Evolutionary conservation across 2,329 filamentous ascomycete genomes (phyloP).

Genomic region (Aaosphaeria arxii): DNA sequence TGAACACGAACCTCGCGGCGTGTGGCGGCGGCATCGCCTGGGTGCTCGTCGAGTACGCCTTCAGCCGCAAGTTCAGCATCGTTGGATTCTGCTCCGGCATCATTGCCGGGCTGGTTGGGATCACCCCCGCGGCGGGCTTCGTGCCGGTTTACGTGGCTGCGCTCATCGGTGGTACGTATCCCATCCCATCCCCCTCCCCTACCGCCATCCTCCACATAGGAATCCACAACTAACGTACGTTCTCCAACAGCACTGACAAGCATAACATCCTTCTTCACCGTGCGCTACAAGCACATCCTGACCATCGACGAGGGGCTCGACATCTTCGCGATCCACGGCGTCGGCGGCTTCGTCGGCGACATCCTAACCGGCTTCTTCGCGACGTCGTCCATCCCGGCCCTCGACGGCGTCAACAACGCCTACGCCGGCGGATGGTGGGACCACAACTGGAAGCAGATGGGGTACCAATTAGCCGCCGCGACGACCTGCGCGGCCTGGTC

Average conservation of each 20-base stretch:
- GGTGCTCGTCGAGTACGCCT: constrained; percentile 52
- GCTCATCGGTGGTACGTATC: constrained; percentile 42
- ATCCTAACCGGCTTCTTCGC: constrained; percentile 59
- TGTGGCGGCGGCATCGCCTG: constrained; percentile 54
- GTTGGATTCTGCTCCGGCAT: constrained; percentile 54
- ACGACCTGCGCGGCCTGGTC: constrained; percentile 55
- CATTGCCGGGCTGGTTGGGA: constrained; percentile 57
- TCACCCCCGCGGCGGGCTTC: constrained; percentile 58
- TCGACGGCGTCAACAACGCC: constrained; percentile 50
- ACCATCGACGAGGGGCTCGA: constrained; percentile 58
- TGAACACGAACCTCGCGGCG: constrained; percentile 59
- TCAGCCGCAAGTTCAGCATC: constrained; percentile 49
- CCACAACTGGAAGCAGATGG: constrained; percentile 54
- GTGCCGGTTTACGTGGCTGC: constrained; percentile 52
- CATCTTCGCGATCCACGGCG: constrained; percentile 59
- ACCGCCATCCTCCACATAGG: no score
- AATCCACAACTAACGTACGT: no score
- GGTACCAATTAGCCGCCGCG: constrained; percentile 57
- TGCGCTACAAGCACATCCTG: constrained; percentile 49
- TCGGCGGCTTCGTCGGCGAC: constrained; percentile 58
- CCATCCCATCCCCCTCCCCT: no score
- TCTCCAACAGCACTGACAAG: constrained; percentile 43
- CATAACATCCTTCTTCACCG: constrained; percentile 46
- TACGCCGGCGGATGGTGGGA: constrained; percentile 52
- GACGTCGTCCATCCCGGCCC: constrained; percentile 46